phyloP scores from a whole-genome alignment of 2,329 filamentous ascomycete genomes.

The Plenodomus biglobosus region DNA sequence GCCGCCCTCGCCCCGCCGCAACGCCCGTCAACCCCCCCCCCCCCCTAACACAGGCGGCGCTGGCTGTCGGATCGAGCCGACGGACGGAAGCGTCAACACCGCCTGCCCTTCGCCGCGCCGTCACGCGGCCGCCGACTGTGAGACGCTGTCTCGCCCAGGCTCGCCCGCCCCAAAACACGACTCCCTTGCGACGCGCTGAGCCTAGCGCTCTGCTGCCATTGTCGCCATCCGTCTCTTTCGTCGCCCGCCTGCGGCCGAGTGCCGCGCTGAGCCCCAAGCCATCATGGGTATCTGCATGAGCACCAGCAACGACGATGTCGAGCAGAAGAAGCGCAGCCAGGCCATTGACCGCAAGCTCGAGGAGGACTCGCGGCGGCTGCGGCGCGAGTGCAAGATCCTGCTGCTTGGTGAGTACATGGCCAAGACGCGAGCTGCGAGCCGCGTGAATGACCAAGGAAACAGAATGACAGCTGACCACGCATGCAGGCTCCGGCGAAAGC shows the following conservation, averaged over 20 bases:
- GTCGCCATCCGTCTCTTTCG: conserved; percentile 12
- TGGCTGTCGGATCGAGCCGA: conserved; percentile 22
- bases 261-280: conserved; percentile 33
- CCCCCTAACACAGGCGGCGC: conserved; percentile 16
- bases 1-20: conserved; percentile 10
- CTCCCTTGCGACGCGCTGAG: conserved; percentile 35
- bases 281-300: conserved; percentile 95
- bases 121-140: conserved; percentile 22
- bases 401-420: conserved; percentile 70
- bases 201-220: conserved; percentile 20
- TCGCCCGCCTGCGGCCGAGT: conserved; percentile 32
- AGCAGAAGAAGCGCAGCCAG: conserved; percentile 95
- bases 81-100: conserved; percentile 28
- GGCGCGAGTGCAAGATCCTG: conserved; percentile 98
- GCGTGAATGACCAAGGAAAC: too few relatives aligned
- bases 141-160: conserved; percentile 24
- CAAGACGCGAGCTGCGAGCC: too few relatives aligned
- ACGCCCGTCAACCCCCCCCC: too few relatives aligned
- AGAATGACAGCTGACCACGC: neutral
- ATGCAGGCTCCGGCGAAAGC: conserved; percentile 88
- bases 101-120: conserved; percentile 15
- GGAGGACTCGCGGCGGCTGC: conserved; percentile 88
- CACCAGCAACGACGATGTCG: conserved; percentile 79
- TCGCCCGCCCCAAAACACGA: conserved; percentile 9
- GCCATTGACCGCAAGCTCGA: conserved; percentile 92